Evolutionary conservation across 1,139 yeast genomes (phyloP).

Genomic region (Hyphopichia pseudoburtonii): DNA sequence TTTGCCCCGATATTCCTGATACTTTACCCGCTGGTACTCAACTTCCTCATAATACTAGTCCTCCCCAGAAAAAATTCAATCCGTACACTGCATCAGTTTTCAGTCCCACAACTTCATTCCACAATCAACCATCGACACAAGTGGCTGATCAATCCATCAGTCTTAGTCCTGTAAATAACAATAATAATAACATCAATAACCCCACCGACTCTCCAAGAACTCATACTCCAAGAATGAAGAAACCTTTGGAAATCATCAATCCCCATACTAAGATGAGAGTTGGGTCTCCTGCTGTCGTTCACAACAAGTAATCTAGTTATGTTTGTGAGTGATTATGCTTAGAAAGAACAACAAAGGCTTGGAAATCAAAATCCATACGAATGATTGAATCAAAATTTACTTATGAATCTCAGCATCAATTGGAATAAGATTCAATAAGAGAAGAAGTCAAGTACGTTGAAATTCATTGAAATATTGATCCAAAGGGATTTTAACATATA

Average conservation of each 20-base stretch:
- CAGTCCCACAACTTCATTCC: conserved; percentile 35
- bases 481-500: no score
- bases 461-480: no score
- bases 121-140: conserved; percentile 4
- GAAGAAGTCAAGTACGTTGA: no score
- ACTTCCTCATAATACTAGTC: conserved; percentile 17
- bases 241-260: conserved; percentile 72
- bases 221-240: conserved; percentile 58
- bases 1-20: conserved; percentile 58
- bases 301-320: conserved; percentile 5
- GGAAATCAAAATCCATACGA: no score
- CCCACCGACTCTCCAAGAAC: conserved; percentile 37
- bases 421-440: no score
- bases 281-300: conserved; percentile 51
- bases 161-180: conserved; percentile 11
- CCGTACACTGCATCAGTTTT: conserved; percentile 60
- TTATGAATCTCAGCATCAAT: no score
- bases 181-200: conserved; percentile 12
- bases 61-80: conserved; percentile 47
- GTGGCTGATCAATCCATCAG: conserved; percentile 2
- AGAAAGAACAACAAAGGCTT: no score
- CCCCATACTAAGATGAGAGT: conserved; percentile 75
- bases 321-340: no score
- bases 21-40: conserved; percentile 7
- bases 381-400: no score